Evolutionary conservation across 805 yeast genomes (phyloP).

Genomic region (Kodamaea neixiangensis): DNA sequence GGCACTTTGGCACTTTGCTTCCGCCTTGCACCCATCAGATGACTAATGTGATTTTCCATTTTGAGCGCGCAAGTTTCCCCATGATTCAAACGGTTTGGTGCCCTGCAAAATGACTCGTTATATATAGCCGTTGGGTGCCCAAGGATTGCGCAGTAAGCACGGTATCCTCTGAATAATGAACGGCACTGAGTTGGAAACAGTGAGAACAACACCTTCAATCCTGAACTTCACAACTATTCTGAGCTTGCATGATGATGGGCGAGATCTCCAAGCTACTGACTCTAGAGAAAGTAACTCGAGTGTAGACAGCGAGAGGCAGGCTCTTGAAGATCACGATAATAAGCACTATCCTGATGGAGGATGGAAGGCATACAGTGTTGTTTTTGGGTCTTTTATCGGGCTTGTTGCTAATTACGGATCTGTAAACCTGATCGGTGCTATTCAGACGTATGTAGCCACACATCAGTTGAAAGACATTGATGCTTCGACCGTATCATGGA

Average conservation of each 20-base stretch:
- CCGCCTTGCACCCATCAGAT: too few species aligned
- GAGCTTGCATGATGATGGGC: not conserved
- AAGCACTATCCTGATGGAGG: slow-evolving; percentile 25
- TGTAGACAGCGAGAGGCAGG: not conserved
- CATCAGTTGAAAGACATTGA: slow-evolving; percentile 34
- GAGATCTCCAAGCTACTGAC: not conserved
- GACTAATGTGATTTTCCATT: not conserved
- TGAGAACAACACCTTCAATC: not conserved
- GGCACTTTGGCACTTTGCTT: too few species aligned
- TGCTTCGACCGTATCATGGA: slow-evolving; percentile 41
- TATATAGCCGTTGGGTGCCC: not conserved
- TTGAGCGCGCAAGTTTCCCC: not conserved
- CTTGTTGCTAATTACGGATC: slow-evolving; percentile 39
- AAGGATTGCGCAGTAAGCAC: not conserved
- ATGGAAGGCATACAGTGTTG: slow-evolving; percentile 22
- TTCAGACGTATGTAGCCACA: slow-evolving; percentile 38
- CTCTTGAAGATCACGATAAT: not conserved
- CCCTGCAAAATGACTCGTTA: not conserved
- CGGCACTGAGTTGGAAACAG: not conserved
- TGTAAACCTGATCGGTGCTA: slow-evolving; percentile 40
- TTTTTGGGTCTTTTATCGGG: slow-evolving; percentile 44
- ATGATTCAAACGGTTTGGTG: not conserved
- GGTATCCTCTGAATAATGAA: not conserved
- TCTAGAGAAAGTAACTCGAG: not conserved
- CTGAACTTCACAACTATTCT: not conserved